A percentile compares a stretch with the other conserved stretches of the same genome.
Evolutionary conservation across 148 eudicot genomes (phyloP).

Genomic region (Cornus kousa): DNA sequence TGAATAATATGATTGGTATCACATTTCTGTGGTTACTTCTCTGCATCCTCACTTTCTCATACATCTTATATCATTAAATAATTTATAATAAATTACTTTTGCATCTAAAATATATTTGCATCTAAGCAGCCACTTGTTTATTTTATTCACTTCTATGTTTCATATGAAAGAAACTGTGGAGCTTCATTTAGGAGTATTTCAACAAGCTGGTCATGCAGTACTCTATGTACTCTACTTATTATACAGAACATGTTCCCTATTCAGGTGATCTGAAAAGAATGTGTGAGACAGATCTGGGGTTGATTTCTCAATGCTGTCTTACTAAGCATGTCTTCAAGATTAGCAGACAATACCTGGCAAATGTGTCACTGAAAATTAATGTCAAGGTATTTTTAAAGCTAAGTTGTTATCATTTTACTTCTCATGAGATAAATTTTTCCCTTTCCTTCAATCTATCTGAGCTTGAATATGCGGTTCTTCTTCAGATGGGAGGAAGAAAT

Average conservation of each 20-base stretch:
- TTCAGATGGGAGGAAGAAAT: constrained; percentile 81
- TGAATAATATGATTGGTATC: too few species aligned
- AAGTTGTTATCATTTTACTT: neutral
- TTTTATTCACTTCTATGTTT: neutral
- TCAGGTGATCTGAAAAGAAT: constrained; percentile 80
- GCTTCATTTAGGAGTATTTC: neutral
- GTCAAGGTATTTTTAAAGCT: constrained; percentile 56
- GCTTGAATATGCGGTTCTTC: neutral
- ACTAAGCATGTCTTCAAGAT: constrained; percentile 71
- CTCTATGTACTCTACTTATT: neutral
- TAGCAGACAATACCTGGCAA: constrained; percentile 72
- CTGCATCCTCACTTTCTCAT: neutral
- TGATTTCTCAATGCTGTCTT: constrained; percentile 84
- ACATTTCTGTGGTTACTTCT: neutral
- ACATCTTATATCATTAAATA: neutral
- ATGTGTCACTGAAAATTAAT: constrained; percentile 79
- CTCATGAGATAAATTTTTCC: neutral
- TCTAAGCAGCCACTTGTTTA: neutral
- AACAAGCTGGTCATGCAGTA: neutral
- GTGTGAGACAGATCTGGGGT: constrained; percentile 85
- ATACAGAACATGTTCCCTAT: neutral
- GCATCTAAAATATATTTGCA: neutral
- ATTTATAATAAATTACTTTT: too few species aligned
- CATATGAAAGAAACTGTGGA: neutral
- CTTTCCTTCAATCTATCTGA: neutral